Base-by-base conservation (phyloP, 495 filamentous ascomycete genomes). In the Apiosordaria backusii region DNA sequence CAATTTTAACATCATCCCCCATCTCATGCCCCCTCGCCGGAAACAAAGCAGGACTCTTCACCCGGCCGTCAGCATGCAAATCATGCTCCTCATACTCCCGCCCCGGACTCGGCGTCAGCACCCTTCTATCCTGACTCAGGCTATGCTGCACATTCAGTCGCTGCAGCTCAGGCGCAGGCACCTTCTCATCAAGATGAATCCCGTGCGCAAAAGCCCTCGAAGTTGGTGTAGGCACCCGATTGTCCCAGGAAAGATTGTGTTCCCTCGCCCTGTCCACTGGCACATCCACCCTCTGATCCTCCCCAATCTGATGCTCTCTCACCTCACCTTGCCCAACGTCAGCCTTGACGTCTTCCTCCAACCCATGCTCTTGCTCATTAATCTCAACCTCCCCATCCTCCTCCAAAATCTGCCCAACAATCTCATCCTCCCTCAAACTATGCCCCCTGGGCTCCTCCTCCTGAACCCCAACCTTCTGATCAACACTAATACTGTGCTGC, bases 171-270 rank as follows among this genome's bases (percentile, higher is more conserved):
- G 70, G 72, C 3, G 63, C 65, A 18, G 70, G 54, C 1, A 72
- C 63, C 10, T 68, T 58, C 10, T 70, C 61, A 26, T 68, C 67
- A 10, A 67, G 26, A 9, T 65, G 63, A 7, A 72, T 68, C 1
- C 63, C 66, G 40, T 70, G 70, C 1, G 18, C 53, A 4, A 60
- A 60, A 0, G 70, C 59, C 18, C 23, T 40, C 4, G 57, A 45
- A 0, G 60, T 55, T 2, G 67, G 67, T 4, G 67, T 52, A 4
- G 52, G 26, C 2, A 70, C 58, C 1, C 64, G 63, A 23, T 18
- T 60, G 55, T 74, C 67, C 26, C 54, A 67, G 0, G 72, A 67
- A 2, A 74, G 24, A 13, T 40, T 68, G 59, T 72, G 72, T 1
- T 67, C 50, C 15, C 54, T 60, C 24, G 45, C 16, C 13, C 27